Evolutionary conservation across 2,329 filamentous ascomycete genomes (phyloP).

Genomic region (Phoma sp.): DNA sequence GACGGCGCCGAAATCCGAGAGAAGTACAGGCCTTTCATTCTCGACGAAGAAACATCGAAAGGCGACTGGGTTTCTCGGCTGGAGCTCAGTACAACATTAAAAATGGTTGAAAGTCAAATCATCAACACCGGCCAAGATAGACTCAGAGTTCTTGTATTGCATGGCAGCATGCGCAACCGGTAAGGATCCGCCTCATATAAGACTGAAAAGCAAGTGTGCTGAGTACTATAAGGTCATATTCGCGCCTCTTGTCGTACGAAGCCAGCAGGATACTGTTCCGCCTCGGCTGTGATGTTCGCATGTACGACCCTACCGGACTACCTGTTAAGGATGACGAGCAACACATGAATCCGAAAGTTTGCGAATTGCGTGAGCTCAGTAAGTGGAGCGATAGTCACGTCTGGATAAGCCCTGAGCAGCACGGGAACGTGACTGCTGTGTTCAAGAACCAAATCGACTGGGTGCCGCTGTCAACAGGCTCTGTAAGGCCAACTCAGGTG

Average conservation of each 20-base stretch:
- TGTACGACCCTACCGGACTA: constrained; percentile 65
- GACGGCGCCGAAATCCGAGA: constrained; percentile 56
- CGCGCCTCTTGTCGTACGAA: constrained; percentile 65
- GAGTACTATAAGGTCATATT: constrained; percentile 60
- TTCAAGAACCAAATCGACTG: constrained; percentile 77
- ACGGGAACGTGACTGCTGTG: constrained; percentile 64
- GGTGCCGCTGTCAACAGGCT: constrained; percentile 68
- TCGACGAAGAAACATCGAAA: constrained; percentile 46
- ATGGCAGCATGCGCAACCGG: constrained; percentile 63
- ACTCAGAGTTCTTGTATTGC: constrained; percentile 65
- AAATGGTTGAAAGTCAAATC: constrained; percentile 60
- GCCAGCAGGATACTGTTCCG: constrained; percentile 66
- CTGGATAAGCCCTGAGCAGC: constrained; percentile 71
- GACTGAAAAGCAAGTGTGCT: background rate
- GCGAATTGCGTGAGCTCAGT: constrained; percentile 66
- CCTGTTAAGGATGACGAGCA: constrained; percentile 69
- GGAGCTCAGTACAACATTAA: constrained; percentile 61
- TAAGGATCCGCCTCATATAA: constrained; percentile 30
- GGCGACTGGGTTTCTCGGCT: constrained; percentile 64
- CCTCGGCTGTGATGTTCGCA: constrained; percentile 69
- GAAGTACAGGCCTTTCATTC: constrained; percentile 65
- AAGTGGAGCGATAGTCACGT: constrained; percentile 71
- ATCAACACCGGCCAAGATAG: constrained; percentile 45
- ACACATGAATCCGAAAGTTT: constrained; percentile 65
- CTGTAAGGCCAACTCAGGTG: constrained; percentile 67